Evolutionary conservation across 805 yeast genomes (phyloP), one percentile per base, ranked within the genome.

Genomic region (Cyberlindnera japonica): DNA sequence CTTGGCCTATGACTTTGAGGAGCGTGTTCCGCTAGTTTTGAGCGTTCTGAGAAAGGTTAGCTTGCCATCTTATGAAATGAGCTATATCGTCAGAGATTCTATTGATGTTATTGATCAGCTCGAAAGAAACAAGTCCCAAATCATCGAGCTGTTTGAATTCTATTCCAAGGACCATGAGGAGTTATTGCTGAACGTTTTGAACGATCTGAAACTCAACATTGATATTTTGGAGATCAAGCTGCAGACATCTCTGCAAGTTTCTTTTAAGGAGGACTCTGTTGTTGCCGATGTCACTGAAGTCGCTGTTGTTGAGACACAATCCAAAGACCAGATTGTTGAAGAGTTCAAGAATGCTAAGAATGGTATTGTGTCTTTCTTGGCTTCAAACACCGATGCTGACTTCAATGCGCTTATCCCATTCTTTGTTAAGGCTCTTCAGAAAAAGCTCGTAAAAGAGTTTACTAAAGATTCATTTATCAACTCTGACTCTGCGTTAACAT

Each of bases 151-250:
- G 28, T 66, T 71, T 38, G 74, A 69, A 44, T 64, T 59, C 43
- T 59, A 68, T 32, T 50, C 69, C 25, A 51, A 55, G 6, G 50
- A 54, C 5, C 58, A 73, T 38, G 64, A 69, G 44, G 64, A 58
- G 3, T 44, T 67, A 16, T 68, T 77, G 32, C 29, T 66, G n/a
- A 49, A 57, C n/a, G 62, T 65, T 19, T 53, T 77, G 36, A 48
- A 55, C 2, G 58, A 68, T 3, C 39, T 61, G 17, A 57, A 62
- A 15, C 39, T 71, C 16, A 53, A 63, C 15, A 44, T 76, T 3
- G 77, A 72, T 21, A 49, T 67, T 5, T 63, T 81, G 21, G 90
- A 82, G 64, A 74, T 88, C 69, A 70, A 73, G 39, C 64, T 87
- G 33, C 84, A 86, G 62, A 72, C 83, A 1, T 79, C 90, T 1